Conservation (phyloP, 2,329 filamentous ascomycete species). For the Lithohypha guttulata region DNA sequence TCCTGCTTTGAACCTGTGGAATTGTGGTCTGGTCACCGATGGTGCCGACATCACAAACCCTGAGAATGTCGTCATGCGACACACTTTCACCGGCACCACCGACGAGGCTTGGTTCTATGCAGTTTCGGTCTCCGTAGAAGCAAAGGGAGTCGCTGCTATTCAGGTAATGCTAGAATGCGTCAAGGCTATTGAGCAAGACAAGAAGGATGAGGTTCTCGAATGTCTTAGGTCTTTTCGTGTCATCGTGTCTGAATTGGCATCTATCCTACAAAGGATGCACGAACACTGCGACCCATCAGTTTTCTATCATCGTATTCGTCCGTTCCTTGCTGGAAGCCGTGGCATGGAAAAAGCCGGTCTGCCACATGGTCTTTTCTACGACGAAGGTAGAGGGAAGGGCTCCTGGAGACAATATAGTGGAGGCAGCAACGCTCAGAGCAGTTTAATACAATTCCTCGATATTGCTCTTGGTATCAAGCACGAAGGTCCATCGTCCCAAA, state of each 20-base stretch:
- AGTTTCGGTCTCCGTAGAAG: constrained; percentile 44
- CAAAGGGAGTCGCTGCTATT: constrained; percentile 37
- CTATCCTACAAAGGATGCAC: constrained; percentile 40
- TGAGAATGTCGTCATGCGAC: constrained; percentile 26
- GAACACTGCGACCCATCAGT: constrained; percentile 38
- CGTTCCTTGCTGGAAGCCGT: constrained; percentile 43
- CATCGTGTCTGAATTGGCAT: constrained; percentile 33
- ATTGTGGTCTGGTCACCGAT: constrained; percentile 23
- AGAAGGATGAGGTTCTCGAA: constrained; percentile 28
- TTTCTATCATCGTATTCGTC: constrained; percentile 44
- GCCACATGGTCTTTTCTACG: constrained; percentile 43
- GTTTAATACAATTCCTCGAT: constrained; percentile 44
- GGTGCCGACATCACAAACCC: constrained; percentile 27
- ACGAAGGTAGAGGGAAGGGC: constrained; percentile 38
- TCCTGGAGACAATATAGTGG: constrained; percentile 42
- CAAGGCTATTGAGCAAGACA: constrained; percentile 32
- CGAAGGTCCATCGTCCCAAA: constrained; percentile 22
- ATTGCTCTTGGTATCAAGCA: constrained; percentile 43
- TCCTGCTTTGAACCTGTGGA: constrained; percentile 32
- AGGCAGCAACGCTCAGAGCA: constrained; percentile 46
- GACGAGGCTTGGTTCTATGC: constrained; percentile 41
- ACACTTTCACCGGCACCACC: constrained; percentile 30
- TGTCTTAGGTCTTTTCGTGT: constrained; percentile 32
- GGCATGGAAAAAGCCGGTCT: constrained; percentile 43
- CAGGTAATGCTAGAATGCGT: constrained; percentile 38